Percentiles rank a stretch among this genome's conserved stretches.
These are phyloP conservation scores for Paramecium bursaria DNA, from an alignment of 73 alveolate species.

Conservation along the genomic window DNA sequence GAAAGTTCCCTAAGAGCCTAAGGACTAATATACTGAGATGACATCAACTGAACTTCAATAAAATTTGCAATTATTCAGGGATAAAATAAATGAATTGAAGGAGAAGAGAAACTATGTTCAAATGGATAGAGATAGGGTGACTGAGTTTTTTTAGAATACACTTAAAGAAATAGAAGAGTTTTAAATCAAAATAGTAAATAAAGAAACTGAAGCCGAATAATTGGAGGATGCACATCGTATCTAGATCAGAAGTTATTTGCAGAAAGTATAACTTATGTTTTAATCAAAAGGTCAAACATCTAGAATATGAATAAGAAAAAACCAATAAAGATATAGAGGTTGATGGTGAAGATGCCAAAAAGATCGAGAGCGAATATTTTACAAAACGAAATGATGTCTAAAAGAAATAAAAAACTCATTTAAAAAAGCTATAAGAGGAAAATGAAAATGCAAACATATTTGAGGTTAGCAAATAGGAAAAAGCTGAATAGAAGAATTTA, in stretches of 20 bases:
- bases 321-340: constrained; percentile 81
- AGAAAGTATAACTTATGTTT: constrained; percentile 72
- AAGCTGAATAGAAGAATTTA: constrained; percentile 71
- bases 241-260: constrained; percentile 89
- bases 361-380: constrained; percentile 86
- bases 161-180: constrained; percentile 80
- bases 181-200: constrained; percentile 79
- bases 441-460: constrained; percentile 81
- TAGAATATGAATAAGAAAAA: constrained; percentile 92
- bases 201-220: constrained; percentile 87
- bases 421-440: constrained; percentile 81
- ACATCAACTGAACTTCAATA: constrained; percentile 31
- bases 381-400: constrained; percentile 80
- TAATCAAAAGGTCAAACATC: constrained; percentile 83
- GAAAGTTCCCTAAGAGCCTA: constrained; percentile 80
- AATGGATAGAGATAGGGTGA: constrained; percentile 94
- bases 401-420: constrained; percentile 84
- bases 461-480: constrained; percentile 81
- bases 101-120: constrained; percentile 88
- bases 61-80: constrained; percentile 57
- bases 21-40: constrained; percentile 79
- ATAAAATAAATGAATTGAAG: constrained; percentile 83
- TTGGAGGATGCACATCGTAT: constrained; percentile 87
- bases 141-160: constrained; percentile 89
- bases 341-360: constrained; percentile 81